Evolutionary conservation across 169 alveolate genomes (phyloP).

Genomic region (Eimeria acervulina): DNA sequence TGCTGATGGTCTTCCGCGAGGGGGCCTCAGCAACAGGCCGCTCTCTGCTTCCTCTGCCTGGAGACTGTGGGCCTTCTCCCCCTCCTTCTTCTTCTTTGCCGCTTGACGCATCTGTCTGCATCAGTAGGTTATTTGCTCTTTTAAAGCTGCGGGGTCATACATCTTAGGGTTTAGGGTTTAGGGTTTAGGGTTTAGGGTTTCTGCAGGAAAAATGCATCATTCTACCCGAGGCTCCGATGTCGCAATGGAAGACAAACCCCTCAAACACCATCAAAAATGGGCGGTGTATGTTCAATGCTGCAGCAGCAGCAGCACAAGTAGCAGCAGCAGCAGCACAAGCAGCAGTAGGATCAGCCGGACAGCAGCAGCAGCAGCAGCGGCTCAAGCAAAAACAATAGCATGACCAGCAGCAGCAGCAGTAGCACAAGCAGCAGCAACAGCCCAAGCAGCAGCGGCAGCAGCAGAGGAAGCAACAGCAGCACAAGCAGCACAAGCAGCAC

Average conservation of each 20-base stretch:
- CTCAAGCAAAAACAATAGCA: too few relatives aligned
- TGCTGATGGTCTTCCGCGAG: not conserved
- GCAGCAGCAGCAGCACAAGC: too few relatives aligned
- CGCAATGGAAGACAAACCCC: not conserved
- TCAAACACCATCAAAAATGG: conserved; percentile 33
- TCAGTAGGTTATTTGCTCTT: not conserved
- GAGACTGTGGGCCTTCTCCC: conserved; percentile 42
- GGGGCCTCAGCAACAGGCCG: not conserved
- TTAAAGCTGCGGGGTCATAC: not conserved
- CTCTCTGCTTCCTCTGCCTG: not conserved
- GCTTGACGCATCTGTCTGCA: not conserved
- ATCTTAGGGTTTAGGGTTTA: conserved; percentile 15
- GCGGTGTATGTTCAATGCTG: not conserved
- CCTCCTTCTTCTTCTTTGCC: not conserved
- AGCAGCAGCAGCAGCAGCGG: too few relatives aligned
- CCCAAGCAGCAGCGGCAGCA: not conserved
- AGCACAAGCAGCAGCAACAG: too few relatives aligned
- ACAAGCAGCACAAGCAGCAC: not conserved
- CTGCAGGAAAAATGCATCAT: not conserved
- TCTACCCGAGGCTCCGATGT: not conserved
- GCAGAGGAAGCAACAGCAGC: too few relatives aligned
- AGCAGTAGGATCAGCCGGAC: too few relatives aligned
- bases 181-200: not conserved
- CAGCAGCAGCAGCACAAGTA: too few relatives aligned
- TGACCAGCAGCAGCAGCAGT: not conserved